A percentile compares a stretch with the other conserved stretches of the same genome.
Evolutionary conservation across 306 rosid genomes (phyloP).

Genomic region (Rosa lucieae): DNA sequence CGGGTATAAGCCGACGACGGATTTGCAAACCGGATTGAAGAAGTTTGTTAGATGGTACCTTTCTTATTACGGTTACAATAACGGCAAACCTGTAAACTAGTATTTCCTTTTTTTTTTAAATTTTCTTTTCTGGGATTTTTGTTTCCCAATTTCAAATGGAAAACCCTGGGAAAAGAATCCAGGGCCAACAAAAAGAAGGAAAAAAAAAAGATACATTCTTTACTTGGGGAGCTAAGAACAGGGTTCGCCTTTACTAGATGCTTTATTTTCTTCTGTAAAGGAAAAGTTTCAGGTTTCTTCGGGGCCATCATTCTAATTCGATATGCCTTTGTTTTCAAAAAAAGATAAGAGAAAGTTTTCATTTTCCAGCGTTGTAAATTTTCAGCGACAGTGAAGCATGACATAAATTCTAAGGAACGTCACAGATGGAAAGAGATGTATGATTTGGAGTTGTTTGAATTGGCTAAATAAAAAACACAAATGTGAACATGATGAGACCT

Average conservation of each 20-base stretch:
- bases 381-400: no score
- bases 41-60: slow-evolving; percentile 90
- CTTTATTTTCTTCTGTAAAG: slow-evolving; percentile 36
- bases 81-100: slow-evolving; percentile 57
- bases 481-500: no score
- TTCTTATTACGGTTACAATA: slow-evolving; percentile 76
- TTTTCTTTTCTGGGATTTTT: slow-evolving; percentile 29
- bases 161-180: slow-evolving; percentile 24
- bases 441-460: background rate
- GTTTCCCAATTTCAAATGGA: background rate
- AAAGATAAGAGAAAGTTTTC: background rate
- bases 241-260: slow-evolving; percentile 22
- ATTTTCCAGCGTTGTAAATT: no score
- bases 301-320: no score
- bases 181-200: background rate
- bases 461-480: no score
- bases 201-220: slow-evolving; percentile 33
- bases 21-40: slow-evolving; percentile 86
- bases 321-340: background rate
- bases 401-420: no score
- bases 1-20: slow-evolving; percentile 87
- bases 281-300: slow-evolving; percentile 19
- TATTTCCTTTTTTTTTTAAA: background rate
- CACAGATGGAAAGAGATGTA: no score
- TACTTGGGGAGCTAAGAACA: slow-evolving; percentile 36